Conservation (phyloP, 495 filamentous ascomycete species). For the Penicillium psychrofluorescens region DNA sequence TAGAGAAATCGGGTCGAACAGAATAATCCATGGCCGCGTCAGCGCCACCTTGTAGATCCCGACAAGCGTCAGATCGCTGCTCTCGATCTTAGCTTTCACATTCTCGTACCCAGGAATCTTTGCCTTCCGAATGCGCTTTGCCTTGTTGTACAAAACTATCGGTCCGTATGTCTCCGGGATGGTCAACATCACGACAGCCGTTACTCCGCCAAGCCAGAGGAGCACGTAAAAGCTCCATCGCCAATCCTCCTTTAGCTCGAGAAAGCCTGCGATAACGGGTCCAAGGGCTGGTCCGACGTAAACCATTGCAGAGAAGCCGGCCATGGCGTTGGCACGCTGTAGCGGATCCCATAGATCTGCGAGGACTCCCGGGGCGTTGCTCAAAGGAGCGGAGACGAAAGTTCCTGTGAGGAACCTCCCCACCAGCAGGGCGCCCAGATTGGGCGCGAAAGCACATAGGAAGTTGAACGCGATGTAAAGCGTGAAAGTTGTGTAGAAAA, state of each 20-base stretch:
- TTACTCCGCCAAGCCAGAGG: constrained; percentile 33
- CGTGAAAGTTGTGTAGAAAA: constrained; percentile 37
- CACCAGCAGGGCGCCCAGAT: constrained; percentile 40
- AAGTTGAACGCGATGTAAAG: constrained; percentile 43
- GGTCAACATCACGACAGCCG: constrained; percentile 35
- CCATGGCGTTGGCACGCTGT: constrained; percentile 44
- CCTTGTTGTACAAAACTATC: constrained; percentile 21
- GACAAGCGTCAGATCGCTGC: constrained; percentile 25
- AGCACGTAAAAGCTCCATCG: constrained; percentile 43
- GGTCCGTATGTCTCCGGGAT: constrained; percentile 32
- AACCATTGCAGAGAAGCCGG: constrained; percentile 37
- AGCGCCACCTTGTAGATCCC: constrained; percentile 44
- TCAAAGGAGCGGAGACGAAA: constrained; percentile 42
- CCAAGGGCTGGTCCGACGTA: constrained; percentile 27
- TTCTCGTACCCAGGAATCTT: constrained; percentile 35
- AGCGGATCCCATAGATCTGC: constrained; percentile 49
- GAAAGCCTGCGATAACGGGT: constrained; percentile 36
- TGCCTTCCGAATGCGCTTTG: constrained; percentile 25
- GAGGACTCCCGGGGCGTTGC: constrained; percentile 40
- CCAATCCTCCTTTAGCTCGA: constrained; percentile 38
- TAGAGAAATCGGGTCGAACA: constrained; percentile 39
- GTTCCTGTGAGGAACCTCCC: constrained; percentile 46
- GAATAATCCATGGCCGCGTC: constrained; percentile 38
- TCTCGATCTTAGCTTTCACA: constrained; percentile 38
- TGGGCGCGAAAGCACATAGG: constrained; percentile 45